Evolutionary conservation across 2,329 filamentous ascomycete genomes (phyloP).

Genomic region (Fusarium hainanense): DNA sequence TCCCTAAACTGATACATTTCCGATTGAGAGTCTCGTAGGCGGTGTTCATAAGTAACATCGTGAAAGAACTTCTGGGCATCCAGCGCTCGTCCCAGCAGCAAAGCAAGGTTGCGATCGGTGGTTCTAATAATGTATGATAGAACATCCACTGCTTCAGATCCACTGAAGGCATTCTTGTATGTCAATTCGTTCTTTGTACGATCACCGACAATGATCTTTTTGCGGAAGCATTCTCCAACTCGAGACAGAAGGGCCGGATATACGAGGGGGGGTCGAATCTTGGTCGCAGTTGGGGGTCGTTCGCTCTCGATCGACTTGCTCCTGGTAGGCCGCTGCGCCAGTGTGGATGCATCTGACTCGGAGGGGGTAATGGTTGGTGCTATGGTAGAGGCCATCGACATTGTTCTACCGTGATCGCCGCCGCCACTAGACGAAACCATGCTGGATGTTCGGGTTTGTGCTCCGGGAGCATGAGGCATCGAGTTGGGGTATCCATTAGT

Average conservation of each 20-base stretch:
- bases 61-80: conserved; percentile 99
- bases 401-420: conserved; percentile 70
- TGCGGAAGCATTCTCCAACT: conserved; percentile 91
- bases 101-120: conserved; percentile 91
- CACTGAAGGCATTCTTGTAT: conserved; percentile 97
- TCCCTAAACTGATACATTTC: conserved; percentile 98
- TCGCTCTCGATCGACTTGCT: conserved; percentile 66
- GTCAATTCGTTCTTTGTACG: conserved; percentile 96
- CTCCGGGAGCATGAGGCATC: conserved; percentile 61
- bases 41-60: conserved; percentile 97
- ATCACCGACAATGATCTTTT: conserved; percentile 86
- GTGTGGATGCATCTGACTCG: conserved; percentile 62
- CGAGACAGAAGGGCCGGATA: conserved; percentile 95
- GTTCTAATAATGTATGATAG: conserved; percentile 98
- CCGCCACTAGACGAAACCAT: conserved; percentile 67
- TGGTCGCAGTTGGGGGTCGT: conserved; percentile 66
- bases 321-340: conserved; percentile 68
- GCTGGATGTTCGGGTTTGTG: conserved; percentile 69
- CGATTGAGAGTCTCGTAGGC: conserved; percentile 89
- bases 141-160: conserved; percentile 93
- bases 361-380: conserved; percentile 75
- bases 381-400: conserved; percentile 93
- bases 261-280: conserved; percentile 81
- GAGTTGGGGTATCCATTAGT: conserved; percentile 52
- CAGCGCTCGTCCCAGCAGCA: conserved; percentile 88